A percentile compares a stretch with the other conserved stretches of the same genome.
Conservation (phyloP, 179 eudicot species). For the Corrigiola litoralis region DNA sequence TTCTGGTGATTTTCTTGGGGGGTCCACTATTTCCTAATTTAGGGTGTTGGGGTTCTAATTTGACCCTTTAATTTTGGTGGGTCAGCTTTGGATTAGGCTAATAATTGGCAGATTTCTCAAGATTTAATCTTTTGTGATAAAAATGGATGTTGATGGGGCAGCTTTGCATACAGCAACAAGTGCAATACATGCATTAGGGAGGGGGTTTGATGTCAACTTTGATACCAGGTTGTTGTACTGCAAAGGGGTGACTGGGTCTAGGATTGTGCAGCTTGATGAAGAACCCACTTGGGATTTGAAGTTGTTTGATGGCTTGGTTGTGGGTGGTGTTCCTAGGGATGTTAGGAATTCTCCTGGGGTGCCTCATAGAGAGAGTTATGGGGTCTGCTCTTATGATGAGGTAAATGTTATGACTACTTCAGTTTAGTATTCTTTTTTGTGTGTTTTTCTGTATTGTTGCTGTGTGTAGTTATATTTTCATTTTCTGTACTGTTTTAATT, state of each 20-base stretch:
- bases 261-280: slow-evolving; percentile 69
- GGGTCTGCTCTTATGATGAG: slow-evolving; percentile 60
- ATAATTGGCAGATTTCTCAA: neutral
- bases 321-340: slow-evolving; percentile 62
- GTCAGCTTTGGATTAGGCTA: slow-evolving; percentile 9
- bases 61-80: slow-evolving; percentile 18
- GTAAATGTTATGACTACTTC: slow-evolving; percentile 23
- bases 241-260: slow-evolving; percentile 67
- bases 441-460: neutral
- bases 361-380: slow-evolving; percentile 45
- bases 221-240: slow-evolving; percentile 86
- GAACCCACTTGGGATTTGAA: slow-evolving; percentile 62
- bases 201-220: slow-evolving; percentile 86
- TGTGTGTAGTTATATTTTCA: neutral
- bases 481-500: neutral
- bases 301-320: slow-evolving; percentile 45
- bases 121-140: too few species aligned
- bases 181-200: slow-evolving; percentile 79
- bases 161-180: slow-evolving; percentile 65
- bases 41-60: slow-evolving; percentile 23
- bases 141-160: slow-evolving; percentile 72
- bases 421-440: neutral
- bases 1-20: slow-evolving; percentile 12
- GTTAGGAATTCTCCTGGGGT: slow-evolving; percentile 34
- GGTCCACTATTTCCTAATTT: neutral